phyloP scores from a whole-genome alignment of 352 stramenopile genomes.

The Phytophthora idaei region DNA sequence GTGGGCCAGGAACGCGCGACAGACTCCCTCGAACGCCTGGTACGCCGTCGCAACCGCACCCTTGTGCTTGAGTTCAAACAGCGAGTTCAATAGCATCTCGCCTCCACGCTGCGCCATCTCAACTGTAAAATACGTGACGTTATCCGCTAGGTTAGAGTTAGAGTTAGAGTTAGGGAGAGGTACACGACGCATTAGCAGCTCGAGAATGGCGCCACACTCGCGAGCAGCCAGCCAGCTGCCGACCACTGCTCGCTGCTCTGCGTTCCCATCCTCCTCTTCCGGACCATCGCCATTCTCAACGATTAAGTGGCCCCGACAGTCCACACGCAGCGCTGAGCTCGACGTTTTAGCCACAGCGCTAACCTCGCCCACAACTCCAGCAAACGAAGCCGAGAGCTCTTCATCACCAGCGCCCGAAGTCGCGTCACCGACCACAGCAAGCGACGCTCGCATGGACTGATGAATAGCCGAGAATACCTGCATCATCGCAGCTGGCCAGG shows the following conservation, averaged over 20 bases:
- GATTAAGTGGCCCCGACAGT: constrained; percentile 83
- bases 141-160: constrained; percentile 16
- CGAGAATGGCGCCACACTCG: constrained; percentile 80
- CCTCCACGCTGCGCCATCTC: constrained; percentile 64
- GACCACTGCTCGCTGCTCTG: constrained; percentile 80
- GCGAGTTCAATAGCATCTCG: constrained; percentile 76
- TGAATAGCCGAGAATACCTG: constrained; percentile 62
- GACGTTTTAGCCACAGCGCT: constrained; percentile 56
- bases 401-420: constrained; percentile 70
- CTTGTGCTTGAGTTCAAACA: constrained; percentile 91
- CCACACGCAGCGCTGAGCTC: constrained; percentile 66
- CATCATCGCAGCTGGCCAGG: constrained; percentile 56
- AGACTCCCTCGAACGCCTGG: constrained; percentile 86
- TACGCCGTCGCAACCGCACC: constrained; percentile 86
- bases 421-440: constrained; percentile 77
- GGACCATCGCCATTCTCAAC: constrained; percentile 48
- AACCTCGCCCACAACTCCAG: constrained; percentile 71
- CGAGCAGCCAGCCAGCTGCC: constrained; percentile 87
- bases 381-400: constrained; percentile 65
- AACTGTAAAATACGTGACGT: constrained; percentile 46
- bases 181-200: constrained; percentile 73
- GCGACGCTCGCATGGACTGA: constrained; percentile 64
- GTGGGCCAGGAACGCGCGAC: constrained; percentile 73
- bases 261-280: constrained; percentile 53
- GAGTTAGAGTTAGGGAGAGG: constrained; percentile 48